Base-by-base conservation (phyloP, 306 rosid species). In the Casuarina glauca region DNA sequence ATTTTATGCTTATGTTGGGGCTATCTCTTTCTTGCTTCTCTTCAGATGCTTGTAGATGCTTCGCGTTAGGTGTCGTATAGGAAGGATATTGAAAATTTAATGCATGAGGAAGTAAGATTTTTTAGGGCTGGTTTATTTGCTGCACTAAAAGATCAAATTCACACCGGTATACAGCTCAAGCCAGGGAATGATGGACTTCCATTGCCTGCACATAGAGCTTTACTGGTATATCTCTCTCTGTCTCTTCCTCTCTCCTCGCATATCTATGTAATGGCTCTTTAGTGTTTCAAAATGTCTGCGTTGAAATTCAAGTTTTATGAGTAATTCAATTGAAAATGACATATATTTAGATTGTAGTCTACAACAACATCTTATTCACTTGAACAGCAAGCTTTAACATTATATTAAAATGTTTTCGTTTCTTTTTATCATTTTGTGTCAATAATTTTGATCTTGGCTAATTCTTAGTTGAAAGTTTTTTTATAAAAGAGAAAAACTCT, bases 191-290 rank as follows among this genome's bases (percentile, higher is more conserved):
- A 79, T 39, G 90, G 91, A 8, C 84, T 90, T 39, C 76, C 96
- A 6, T 74, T 94, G 12, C 84, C 91, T 0, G 87, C 98, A 6
- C 98, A 94, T 78, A 94, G 86, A 79, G 84, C 90, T 62, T 44
- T 88, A 26, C 12, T 88, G 84, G 92, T 87, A 41, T 36, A 16
- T 6, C 74, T 55, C 71, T 19, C 13, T 41, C 57, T n/a, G 49
- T 74, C 53, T 13, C 58, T 79, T n/a, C 2, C 57, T 36, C 15
- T 3, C 49, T 13, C 13, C 13, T 19, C n/a, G 26, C 6, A 11
- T 26, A 26, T 26, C 32, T 26, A 26, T 26, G 32, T 26, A 26
- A 26, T 26, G 32, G 32, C 32, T 26, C 32, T 10, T 57, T 17
- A 19, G 32, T 2, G 26, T 2, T 5, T 57, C 2, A 19, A 57